These are phyloP conservation scores for Fusarium redolens DNA, from an alignment of 2,329 filamentous ascomycete species.

Conservation along the genomic window DNA sequence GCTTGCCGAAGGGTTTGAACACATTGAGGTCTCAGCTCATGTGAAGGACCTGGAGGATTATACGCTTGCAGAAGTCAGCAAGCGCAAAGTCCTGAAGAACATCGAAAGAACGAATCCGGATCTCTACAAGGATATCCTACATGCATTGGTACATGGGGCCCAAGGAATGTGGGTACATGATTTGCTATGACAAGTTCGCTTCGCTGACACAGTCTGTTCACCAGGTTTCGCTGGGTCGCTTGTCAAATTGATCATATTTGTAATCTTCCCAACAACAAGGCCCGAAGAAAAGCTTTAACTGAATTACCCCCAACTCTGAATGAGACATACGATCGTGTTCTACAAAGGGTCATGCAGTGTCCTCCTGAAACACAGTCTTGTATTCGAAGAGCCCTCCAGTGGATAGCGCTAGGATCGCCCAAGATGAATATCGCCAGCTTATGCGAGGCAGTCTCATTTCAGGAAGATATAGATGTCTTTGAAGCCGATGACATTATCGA, in stretches of 20 bases:
- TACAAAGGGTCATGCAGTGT: neutral
- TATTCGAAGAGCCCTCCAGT: neutral
- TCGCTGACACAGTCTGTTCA: neutral
- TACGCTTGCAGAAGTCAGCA: neutral
- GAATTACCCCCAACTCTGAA: conserved; percentile 8
- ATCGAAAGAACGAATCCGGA: neutral
- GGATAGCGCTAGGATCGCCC: neutral
- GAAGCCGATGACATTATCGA: conserved; percentile 2
- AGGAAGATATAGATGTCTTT: neutral
- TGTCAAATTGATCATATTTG: conserved; percentile 23
- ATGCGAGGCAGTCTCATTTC: conserved; percentile 19
- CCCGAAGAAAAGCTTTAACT: neutral
- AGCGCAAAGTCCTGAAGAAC: neutral
- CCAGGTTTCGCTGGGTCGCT: conserved; percentile 23
- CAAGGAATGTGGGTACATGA: conserved; percentile 4
- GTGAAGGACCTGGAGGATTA: conserved; percentile 7
- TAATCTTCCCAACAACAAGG: neutral
- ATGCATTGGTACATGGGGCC: neutral
- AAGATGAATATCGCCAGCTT: neutral
- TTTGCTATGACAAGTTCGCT: too few relatives aligned
- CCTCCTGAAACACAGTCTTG: neutral
- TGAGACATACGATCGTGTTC: conserved; percentile 9
- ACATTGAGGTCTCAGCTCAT: conserved; percentile 19
- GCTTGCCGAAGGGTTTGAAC: neutral
- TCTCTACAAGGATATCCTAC: conserved; percentile 2